Percentiles rank a stretch among this genome's conserved stretches.
phyloP scores from a whole-genome alignment of 2,329 filamentous ascomycete genomes.

The Arachnopeziza araneosa region DNA sequence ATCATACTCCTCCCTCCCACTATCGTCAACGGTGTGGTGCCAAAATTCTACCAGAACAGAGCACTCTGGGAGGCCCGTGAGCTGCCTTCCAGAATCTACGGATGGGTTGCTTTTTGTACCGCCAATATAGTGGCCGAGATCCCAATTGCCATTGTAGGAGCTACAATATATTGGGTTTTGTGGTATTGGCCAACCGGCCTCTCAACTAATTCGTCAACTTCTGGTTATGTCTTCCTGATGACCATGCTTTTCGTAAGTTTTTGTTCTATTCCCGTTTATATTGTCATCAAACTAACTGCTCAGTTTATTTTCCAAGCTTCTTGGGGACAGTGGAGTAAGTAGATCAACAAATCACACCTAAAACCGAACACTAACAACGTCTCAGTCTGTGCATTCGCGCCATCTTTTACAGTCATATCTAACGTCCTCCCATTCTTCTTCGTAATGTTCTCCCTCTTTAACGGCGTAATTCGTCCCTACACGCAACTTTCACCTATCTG shows the following conservation, averaged over 20 bases:
- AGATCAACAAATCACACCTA: constrained; percentile 49
- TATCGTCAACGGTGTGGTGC: constrained; percentile 53
- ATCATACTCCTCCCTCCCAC: constrained; percentile 58
- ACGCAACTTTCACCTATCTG: constrained; percentile 33
- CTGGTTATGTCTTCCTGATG: constrained; percentile 48
- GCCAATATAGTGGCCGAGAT: constrained; percentile 44
- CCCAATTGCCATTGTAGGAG: constrained; percentile 40
- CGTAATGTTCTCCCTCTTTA: constrained; percentile 65
- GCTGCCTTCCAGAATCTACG: constrained; percentile 57
- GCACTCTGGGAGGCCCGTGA: constrained; percentile 54
- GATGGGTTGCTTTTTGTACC: constrained; percentile 53
- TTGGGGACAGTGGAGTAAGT: constrained; percentile 55
- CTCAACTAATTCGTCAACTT: constrained; percentile 36
- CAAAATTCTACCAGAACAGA: constrained; percentile 50
- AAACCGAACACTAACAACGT: background rate
- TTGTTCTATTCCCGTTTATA: background rate
- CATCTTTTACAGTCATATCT: constrained; percentile 67
- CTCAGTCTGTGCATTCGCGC: constrained; percentile 61
- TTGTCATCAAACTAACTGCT: background rate
- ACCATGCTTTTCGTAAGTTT: constrained; percentile 52
- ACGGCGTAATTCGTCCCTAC: constrained; percentile 71
- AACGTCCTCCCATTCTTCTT: constrained; percentile 30
- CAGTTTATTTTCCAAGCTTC: background rate
- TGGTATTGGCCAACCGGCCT: constrained; percentile 57
- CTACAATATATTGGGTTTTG: constrained; percentile 41